Base-by-base conservation (phyloP, 225 moss, liverwort and hornwort genomes). In the Pseudisothecium myosuroides region DNA sequence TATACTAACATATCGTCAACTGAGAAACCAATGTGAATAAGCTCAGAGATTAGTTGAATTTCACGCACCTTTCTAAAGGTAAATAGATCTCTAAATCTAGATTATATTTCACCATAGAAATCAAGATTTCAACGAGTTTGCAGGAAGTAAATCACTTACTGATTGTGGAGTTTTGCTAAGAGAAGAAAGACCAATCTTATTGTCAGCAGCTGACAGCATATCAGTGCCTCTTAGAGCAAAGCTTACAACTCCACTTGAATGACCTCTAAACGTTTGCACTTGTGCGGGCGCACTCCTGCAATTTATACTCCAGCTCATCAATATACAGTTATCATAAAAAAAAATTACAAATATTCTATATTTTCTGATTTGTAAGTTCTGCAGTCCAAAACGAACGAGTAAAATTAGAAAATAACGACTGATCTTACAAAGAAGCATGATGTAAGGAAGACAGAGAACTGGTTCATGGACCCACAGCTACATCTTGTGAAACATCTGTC, bases 141-240 rank as follows among this genome's bases (percentile, higher is more conserved):
- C 34, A 73, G 34, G 26, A 43, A 66, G 59, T 21, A 62, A 58
- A 79, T 59, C 41, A 77, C 91, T 69, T 87, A 92, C 92, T 82
- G 85, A 86, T 89, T 87, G 81, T 28, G 95, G 71, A 49, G 76
- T 86, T 89, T 93, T 95, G 72, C 91, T 89, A 67, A 97, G 83
- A 72, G 92, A 90, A 77, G 96, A 97, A 67, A 96, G 89, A 32
- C 95, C 96, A 86, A 97, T 97, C 95, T 96, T 97, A 84, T 87
- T 95, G 80, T 93, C 96, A 84, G 92, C 94, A 89, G 94, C 95
- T 56, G 96, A 97, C 78, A 97, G 90, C 85, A 97, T 89, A 80
- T 96, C 94, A 73, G 89, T 90, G 71, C 97, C 96, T 92, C 93
- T 89, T 28, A 96, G 90, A 59, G 95, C 89, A 91, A 97, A 97